Evolutionary conservation across 306 rosid genomes (phyloP), one percentile per base, ranked within the genome.

Genomic region (Begonia masoniana): DNA sequence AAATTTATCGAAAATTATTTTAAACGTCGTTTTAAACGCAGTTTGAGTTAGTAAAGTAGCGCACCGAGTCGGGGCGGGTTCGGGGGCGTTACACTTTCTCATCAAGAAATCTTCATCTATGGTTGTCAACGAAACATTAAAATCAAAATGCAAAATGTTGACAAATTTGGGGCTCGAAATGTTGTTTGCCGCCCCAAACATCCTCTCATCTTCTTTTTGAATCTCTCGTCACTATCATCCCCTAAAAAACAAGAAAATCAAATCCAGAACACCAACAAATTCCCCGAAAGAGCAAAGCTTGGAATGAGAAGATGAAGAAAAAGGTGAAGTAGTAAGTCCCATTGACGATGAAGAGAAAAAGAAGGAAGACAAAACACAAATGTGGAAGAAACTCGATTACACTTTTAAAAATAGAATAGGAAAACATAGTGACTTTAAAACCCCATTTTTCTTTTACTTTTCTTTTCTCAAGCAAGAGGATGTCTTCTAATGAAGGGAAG

Each of bases 71-170:
- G n/a, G n/a, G n/a, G n/a, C n/a, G n/a, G n/a, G n/a, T n/a, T n/a
- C 63, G 0, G 63, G 47, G 6, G 55, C 63, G 4, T 54, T 59
- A 31, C 63, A 47, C 13, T 59, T 59, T 35, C 63, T 59, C 55
- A 39, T 35, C 17, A 47, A 43, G 10, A 15, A 59, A 16, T 59
- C 62, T 3, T 47, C 62, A 4, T 45, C 62, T 6, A 23, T 14
- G 6, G 48, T 8, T 12, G 63, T 47, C 2, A 55, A 15, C 6
- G 63, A 59, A 12, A 59, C 50, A 17, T 59, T 59, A 35, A 54
- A 55, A 53, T 59, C 63, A 43, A 54, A 59, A 48, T 59, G 55
- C 13, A 55, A 3, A 47, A 59, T 14, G 47, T 59, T 59, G 55
- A 47, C 35, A 54, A 26, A 59, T 59, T 59, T 48, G 15, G 48